A percentile compares a stretch with the other conserved stretches of the same genome.
Conservation (phyloP, 306 rosid genomes). For the Glycine latifolia region DNA sequence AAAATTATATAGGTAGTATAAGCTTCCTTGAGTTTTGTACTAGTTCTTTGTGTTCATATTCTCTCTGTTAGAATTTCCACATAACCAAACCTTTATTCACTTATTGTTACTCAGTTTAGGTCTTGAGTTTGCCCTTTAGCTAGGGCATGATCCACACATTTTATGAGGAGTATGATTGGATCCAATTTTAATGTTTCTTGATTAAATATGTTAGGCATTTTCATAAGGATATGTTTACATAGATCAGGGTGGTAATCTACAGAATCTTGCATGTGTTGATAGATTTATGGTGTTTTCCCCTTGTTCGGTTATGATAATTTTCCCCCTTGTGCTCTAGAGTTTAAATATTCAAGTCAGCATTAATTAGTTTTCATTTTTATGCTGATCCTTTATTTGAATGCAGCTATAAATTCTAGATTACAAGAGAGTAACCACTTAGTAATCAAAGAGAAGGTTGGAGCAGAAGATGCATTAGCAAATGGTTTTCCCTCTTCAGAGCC, state of each 20-base stretch:
- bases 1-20: too few relatives aligned
- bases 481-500: constrained; percentile 60
- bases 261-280: background rate
- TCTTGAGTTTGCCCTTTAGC: background rate
- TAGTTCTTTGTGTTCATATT: background rate
- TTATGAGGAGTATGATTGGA: constrained; percentile 16
- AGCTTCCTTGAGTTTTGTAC: background rate
- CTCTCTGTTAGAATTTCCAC: background rate
- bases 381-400: constrained; percentile 42
- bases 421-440: constrained; percentile 51
- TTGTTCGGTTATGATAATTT: constrained; percentile 4
- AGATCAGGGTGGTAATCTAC: background rate
- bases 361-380: constrained; percentile 26
- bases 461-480: constrained; percentile 56
- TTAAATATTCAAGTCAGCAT: background rate
- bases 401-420: constrained; percentile 54
- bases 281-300: background rate
- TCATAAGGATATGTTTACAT: constrained; percentile 13
- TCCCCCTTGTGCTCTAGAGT: constrained; percentile 5
- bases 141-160: constrained; percentile 9
- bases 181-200: constrained; percentile 12
- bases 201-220: constrained; percentile 26
- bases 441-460: constrained; percentile 50
- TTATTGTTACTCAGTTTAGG: background rate
- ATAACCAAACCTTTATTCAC: background rate